phyloP scores from a whole-genome alignment of 2,329 filamentous ascomycete genomes.

The Penicillium sclerotiorum region DNA sequence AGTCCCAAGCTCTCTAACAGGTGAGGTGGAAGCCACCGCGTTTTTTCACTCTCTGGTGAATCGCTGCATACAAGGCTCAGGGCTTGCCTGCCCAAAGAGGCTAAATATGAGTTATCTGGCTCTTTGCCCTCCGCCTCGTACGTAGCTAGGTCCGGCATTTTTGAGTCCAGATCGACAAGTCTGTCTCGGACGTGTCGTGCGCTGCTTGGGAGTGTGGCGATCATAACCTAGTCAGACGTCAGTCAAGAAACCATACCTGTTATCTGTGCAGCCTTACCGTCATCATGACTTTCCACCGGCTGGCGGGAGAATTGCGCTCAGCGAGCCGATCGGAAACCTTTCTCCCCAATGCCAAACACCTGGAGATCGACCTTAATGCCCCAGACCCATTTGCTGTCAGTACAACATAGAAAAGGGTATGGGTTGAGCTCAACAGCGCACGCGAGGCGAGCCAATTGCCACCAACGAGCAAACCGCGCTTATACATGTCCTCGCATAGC shows the following conservation, averaged over 20 bases:
- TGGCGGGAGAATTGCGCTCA: background rate
- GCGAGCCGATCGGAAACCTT: background rate
- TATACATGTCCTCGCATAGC: constrained; percentile 2
- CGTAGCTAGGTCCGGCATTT: background rate
- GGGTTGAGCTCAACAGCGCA: background rate
- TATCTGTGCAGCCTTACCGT: background rate
- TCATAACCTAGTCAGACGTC: background rate
- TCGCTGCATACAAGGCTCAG: background rate
- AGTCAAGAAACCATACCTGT: background rate
- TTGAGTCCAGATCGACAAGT: background rate
- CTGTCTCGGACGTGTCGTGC: background rate
- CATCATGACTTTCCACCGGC: constrained; percentile 3
- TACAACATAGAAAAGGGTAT: background rate
- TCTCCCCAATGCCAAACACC: background rate
- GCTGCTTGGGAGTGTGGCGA: background rate
- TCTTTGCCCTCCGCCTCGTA: background rate
- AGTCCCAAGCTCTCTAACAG: background rate
- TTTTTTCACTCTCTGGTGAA: background rate
- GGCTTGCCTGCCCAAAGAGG: background rate
- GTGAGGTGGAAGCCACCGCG: background rate
- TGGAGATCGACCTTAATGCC: background rate
- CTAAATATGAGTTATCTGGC: background rate
- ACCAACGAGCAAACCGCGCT: background rate
- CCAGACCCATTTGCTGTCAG: background rate
- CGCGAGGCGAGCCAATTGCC: background rate